A percentile compares a stretch with the other conserved stretches of the same genome.
Evolutionary conservation across 345 rosid species (phyloP).

Genomic region (Bruguiera parviflora): DNA sequence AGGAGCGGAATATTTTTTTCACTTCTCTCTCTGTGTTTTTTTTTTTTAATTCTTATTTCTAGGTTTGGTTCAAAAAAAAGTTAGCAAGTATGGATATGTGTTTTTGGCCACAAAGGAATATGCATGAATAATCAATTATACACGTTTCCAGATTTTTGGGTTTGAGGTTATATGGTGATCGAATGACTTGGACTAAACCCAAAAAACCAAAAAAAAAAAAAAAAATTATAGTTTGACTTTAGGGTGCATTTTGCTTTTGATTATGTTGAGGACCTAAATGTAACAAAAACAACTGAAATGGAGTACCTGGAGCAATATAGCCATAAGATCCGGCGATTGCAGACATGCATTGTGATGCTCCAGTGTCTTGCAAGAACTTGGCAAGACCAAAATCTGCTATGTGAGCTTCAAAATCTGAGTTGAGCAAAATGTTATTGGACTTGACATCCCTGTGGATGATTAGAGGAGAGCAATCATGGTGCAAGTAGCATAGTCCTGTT

Average conservation of each 20-base stretch:
- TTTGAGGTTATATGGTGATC: not conserved
- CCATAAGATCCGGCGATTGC: slow-evolving; percentile 75
- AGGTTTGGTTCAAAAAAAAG: slow-evolving; percentile 24
- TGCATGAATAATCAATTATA: not conserved
- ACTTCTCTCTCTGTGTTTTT: slow-evolving; percentile 12
- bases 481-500: slow-evolving; percentile 67
- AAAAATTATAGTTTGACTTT: not conserved
- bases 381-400: slow-evolving; percentile 75
- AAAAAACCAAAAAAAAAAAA: not conserved
- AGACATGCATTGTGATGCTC: slow-evolving; percentile 67
- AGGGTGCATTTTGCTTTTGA: not conserved
- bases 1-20: slow-evolving; percentile 3
- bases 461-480: slow-evolving; percentile 68
- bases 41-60: not conserved
- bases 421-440: slow-evolving; percentile 60
- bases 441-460: slow-evolving; percentile 73
- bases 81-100: slow-evolving; percentile 19
- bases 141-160: not conserved
- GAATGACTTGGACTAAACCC: not conserved
- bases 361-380: slow-evolving; percentile 53
- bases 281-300: too few relatives aligned
- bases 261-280: not conserved
- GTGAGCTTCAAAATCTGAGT: slow-evolving; percentile 67
- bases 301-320: slow-evolving; percentile 69
- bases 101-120: slow-evolving; percentile 19